Conservation (phyloP, 768 basidiomycete species). For the Collybia sp. region DNA sequence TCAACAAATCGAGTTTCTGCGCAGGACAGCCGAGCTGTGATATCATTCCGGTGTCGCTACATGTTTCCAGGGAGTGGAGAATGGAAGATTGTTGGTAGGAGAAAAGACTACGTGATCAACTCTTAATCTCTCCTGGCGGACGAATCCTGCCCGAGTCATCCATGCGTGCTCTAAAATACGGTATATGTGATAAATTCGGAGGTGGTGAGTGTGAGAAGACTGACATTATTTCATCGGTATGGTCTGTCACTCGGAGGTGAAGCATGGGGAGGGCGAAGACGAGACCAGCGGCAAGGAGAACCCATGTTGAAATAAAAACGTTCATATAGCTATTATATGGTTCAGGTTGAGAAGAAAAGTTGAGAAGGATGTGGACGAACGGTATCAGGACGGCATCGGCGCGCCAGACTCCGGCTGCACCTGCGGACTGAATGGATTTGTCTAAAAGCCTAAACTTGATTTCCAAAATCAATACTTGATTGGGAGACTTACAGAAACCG, state of each 20-base stretch:
- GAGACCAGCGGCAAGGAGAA: slow-evolving; percentile 60
- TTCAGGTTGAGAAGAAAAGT: background rate
- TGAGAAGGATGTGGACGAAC: slow-evolving; percentile 32
- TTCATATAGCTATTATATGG: slow-evolving; percentile 50
- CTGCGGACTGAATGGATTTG: slow-evolving; percentile 75
- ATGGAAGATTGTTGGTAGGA: no score
- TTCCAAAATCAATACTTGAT: background rate
- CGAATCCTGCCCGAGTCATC: slow-evolving; percentile 33
- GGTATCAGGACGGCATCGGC: slow-evolving; percentile 58
- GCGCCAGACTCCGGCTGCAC: slow-evolving; percentile 69
- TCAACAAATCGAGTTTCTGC: no score
- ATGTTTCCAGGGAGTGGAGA: background rate
- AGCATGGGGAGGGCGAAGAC: slow-evolving; percentile 73
- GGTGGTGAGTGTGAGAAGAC: slow-evolving; percentile 14
- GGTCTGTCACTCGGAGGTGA: slow-evolving; percentile 61
- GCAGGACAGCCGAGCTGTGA: no score
- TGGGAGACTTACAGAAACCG: slow-evolving; percentile 64
- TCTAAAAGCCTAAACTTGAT: slow-evolving; percentile 28
- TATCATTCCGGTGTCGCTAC: no score
- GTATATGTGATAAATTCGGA: background rate
- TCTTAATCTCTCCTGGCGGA: background rate
- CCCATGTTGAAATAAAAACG: slow-evolving; percentile 72
- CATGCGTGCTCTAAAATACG: slow-evolving; percentile 30
- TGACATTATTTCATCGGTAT: slow-evolving; percentile 50
- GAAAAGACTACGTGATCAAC: no score